Evolutionary conservation across 805 yeast species (phyloP), one percentile per base, ranked within the genome.

Genomic region (Candida ipomoeae): DNA sequence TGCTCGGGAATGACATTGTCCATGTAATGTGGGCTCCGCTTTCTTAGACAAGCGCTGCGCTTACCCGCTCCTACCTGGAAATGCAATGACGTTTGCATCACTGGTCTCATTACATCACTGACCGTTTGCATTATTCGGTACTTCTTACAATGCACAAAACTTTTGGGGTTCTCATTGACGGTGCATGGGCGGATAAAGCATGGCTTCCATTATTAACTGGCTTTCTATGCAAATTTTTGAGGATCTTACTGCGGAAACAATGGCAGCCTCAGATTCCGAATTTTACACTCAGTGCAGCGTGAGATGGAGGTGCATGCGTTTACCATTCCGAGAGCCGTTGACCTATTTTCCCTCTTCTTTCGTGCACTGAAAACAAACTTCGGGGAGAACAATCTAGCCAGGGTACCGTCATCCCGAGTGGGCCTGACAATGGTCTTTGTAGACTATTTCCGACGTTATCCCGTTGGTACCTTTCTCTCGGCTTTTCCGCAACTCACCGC

Each of bases 21-120:
- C n/a, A 20, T n/a, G 21, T 13, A 10, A 31, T 31, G 15, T 31
- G 11, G 34, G 29, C 33, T 42, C 45, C 38, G 38, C 20, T 33
- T 18, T 15, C 38, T 13, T 40, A 20, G 45, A 20, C 45, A 29
- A 42, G 45, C 45, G 38, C 45, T n/a, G 45, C 37, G 34, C 45
- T 32, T 42, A 32, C 34, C 45, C 38, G 45, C 45, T 42, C 31
- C 10, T 7, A 32, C 20, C 20, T 39, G 31, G 21, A 32, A 15
- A 32, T 42, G 45, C 45, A 42, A 29, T 42, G 45, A 42, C 45
- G 45, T 20, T 42, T 42, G 45, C 45, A 42, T 42, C 37, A 42
- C 45, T 32, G 45, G 38, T 13, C 14, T 31, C 18, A 17, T 41
- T 31, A 37, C 44, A 32, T 41, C 18, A 41, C 15, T 20, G 41